A percentile compares a stretch with the other conserved stretches of the same genome.
These are phyloP conservation scores for Komagataella pastoris DNA, from an alignment of 805 yeast species.

Conservation along the genomic window DNA sequence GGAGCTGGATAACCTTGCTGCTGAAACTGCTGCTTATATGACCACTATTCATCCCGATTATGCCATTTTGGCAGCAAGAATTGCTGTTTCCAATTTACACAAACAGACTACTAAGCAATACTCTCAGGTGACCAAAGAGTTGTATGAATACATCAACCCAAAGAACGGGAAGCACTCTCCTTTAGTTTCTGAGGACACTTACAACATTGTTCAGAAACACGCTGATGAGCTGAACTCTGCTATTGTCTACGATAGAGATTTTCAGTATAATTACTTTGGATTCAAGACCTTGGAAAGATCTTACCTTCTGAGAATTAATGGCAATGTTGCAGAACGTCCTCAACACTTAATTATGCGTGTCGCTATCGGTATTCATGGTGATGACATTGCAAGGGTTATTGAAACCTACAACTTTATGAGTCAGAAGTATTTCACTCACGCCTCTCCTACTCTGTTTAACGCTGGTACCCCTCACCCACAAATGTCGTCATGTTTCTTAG, in stretches of 20 bases:
- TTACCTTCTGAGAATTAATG: conserved; percentile 37
- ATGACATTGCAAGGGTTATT: conserved; percentile 34
- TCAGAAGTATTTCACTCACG: conserved; percentile 44
- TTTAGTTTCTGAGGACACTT: conserved; percentile 57
- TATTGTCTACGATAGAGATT: conserved; percentile 59
- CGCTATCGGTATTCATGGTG: conserved; percentile 46
- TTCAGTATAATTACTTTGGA: conserved; percentile 44
- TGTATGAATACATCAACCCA: conserved; percentile 73
- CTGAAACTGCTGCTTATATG: conserved; percentile 97
- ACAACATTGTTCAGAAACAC: conserved; percentile 47
- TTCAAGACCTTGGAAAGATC: conserved; percentile 51
- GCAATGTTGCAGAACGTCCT: conserved; percentile 48
- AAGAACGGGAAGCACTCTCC: conserved; percentile 55
- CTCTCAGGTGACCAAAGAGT: conserved; percentile 59
- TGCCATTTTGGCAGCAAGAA: conserved; percentile 88
- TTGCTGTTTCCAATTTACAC: conserved; percentile 88
- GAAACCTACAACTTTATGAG: conserved; percentile 51
- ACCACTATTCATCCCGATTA: conserved; percentile 97
- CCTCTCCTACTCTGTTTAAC: conserved; percentile 48
- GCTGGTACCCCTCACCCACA: conserved; percentile 50
- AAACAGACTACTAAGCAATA: conserved; percentile 86
- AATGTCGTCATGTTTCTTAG: conserved; percentile 50
- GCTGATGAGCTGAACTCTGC: conserved; percentile 59
- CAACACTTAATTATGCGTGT: conserved; percentile 53
- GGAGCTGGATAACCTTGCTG: conserved; percentile 70